Evolutionary conservation across 305 asterid species (phyloP).

Genomic region (Fraxinus ornus): DNA sequence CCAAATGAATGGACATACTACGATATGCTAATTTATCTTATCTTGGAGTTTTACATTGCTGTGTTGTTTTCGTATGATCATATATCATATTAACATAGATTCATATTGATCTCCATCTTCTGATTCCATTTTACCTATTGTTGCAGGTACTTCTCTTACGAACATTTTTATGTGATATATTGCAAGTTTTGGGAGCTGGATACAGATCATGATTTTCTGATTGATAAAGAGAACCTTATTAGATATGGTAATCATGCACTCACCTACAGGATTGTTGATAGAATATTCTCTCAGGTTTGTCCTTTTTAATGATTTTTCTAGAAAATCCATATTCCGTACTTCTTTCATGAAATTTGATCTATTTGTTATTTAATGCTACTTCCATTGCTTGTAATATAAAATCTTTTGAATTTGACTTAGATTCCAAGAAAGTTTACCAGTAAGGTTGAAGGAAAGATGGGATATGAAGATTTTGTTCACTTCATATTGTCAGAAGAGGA

Average conservation of each 20-base stretch:
- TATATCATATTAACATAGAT: background rate
- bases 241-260: conserved; percentile 99
- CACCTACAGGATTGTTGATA: conserved; percentile 94
- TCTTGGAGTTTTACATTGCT: background rate
- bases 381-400: conserved; percentile 24
- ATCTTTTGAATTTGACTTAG: conserved; percentile 41
- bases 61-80: conserved; percentile 5
- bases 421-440: conserved; percentile 95
- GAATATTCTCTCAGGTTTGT: conserved; percentile 96
- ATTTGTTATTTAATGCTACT: conserved; percentile 21
- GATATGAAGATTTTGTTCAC: conserved; percentile 94
- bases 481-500: conserved; percentile 99
- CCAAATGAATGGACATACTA: background rate
- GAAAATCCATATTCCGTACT: conserved; percentile 15
- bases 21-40: conserved; percentile 2
- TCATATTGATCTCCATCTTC: conserved; percentile 8
- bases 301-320: conserved; percentile 26
- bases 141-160: conserved; percentile 94
- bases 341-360: conserved; percentile 23
- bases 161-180: conserved; percentile 97
- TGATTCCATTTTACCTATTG: conserved; percentile 17
- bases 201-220: conserved; percentile 95
- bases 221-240: conserved; percentile 95
- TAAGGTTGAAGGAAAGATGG: conserved; percentile 99
- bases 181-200: conserved; percentile 99